Conservation (phyloP, 2,329 filamentous ascomycete genomes). For the Dothideomycetidae sp. region DNA sequence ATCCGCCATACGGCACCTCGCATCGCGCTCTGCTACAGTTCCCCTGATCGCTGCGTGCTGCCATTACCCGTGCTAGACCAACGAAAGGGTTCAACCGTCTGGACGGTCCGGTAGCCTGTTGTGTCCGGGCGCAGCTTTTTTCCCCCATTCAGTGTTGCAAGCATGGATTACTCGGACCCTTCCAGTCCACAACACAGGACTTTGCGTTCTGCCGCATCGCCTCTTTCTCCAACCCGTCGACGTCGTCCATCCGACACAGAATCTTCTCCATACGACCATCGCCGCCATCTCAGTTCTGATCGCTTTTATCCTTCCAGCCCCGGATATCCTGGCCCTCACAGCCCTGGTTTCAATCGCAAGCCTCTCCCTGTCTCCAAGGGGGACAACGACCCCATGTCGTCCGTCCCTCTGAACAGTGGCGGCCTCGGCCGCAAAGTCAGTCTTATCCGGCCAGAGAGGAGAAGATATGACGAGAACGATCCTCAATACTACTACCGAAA, state of each 20-base stretch:
- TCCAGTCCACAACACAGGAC: slow-evolving; percentile 10
- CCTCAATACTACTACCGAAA: slow-evolving; percentile 93
- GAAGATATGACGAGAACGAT: slow-evolving; percentile 70
- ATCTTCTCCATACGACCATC: slow-evolving; percentile 35
- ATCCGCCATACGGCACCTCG: neutral
- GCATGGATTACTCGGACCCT: slow-evolving; percentile 6
- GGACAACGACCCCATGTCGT: slow-evolving; percentile 8
- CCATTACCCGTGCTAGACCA: slow-evolving; percentile 5
- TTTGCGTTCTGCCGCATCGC: slow-evolving; percentile 6
- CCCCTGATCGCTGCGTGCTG: slow-evolving; percentile 7
- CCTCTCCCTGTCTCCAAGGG: slow-evolving; percentile 5
- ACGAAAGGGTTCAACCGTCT: slow-evolving; percentile 9
- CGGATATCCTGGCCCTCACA: neutral
- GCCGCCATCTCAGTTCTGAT: slow-evolving; percentile 11
- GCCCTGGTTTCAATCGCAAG: slow-evolving; percentile 3
- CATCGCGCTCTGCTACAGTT: neutral
- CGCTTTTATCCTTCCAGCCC: slow-evolving; percentile 4
- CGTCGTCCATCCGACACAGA: slow-evolving; percentile 56
- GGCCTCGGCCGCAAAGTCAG: slow-evolving; percentile 64
- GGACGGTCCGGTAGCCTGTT: slow-evolving; percentile 8
- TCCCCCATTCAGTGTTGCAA: neutral
- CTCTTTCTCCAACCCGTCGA: slow-evolving; percentile 47
- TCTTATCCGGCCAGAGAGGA: slow-evolving; percentile 76
- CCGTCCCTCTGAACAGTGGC: slow-evolving; percentile 27
- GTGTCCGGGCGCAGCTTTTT: neutral